These are phyloP conservation scores for Penicillium ucsense DNA, from an alignment of 495 filamentous ascomycete genomes.

Conservation along the genomic window DNA sequence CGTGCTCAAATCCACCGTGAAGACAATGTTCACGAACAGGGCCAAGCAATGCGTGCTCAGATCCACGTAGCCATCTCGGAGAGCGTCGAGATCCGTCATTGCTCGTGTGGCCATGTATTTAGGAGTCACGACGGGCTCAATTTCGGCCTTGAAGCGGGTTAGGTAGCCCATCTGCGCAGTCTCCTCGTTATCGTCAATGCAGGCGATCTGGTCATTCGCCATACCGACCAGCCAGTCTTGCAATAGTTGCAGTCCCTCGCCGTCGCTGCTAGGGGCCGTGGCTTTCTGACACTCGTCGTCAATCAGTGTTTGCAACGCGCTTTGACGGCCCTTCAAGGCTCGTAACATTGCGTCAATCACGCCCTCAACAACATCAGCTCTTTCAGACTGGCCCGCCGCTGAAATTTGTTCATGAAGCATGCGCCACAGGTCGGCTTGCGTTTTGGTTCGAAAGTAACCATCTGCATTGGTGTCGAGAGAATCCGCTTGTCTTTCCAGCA, in stretches of 20 bases:
- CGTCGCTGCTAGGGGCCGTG: constrained; percentile 45
- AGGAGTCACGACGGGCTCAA: constrained; percentile 67
- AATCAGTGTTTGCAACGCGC: constrained; percentile 74
- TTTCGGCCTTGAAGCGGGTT: constrained; percentile 67
- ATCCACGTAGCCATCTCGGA: constrained; percentile 89
- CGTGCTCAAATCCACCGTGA: constrained; percentile 71
- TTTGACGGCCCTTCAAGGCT: constrained; percentile 69
- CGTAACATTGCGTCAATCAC: constrained; percentile 91
- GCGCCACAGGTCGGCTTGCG: constrained; percentile 87
- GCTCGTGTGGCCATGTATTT: constrained; percentile 66
- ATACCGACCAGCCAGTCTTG: constrained; percentile 96
- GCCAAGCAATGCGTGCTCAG: constrained; percentile 81
- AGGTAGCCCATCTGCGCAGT: constrained; percentile 65
- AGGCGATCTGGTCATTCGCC: constrained; percentile 96
- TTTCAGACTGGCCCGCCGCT: constrained; percentile 69
- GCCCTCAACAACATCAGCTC: constrained; percentile 80
- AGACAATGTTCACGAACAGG: constrained; percentile 75
- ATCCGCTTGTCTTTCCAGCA: constrained; percentile 64
- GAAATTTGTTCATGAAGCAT: constrained; percentile 90
- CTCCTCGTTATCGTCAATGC: constrained; percentile 76
- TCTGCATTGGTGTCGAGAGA: constrained; percentile 79
- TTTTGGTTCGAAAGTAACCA: constrained; percentile 80
- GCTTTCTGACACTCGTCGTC: constrained; percentile 77
- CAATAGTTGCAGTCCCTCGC: constrained; percentile 70
- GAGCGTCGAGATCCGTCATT: constrained; percentile 56